Evolutionary conservation across 1,139 yeast species (phyloP).

Genomic region (Kodamaea plutei): DNA sequence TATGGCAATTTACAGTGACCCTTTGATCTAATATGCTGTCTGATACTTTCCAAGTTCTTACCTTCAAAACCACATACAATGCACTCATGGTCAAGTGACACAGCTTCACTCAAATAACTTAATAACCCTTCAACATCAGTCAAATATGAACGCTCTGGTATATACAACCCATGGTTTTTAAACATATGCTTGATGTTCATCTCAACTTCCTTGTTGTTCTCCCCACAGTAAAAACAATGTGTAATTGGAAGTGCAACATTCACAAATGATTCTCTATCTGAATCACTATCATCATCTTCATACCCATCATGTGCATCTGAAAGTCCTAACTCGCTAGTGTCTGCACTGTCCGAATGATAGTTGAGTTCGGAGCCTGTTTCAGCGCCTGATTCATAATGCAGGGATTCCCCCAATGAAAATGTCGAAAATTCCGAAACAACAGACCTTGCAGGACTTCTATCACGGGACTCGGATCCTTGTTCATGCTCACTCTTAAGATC

Average conservation of each 20-base stretch:
- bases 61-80: conserved; percentile 53
- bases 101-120: conserved; percentile 38
- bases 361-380: conserved; percentile 52
- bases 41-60: conserved; percentile 42
- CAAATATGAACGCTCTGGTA: conserved; percentile 45
- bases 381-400: conserved; percentile 34
- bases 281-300: conserved; percentile 18
- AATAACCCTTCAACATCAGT: conserved; percentile 43
- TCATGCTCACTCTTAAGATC: conserved; percentile 8
- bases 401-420: conserved; percentile 62
- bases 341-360: conserved; percentile 40
- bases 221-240: conserved; percentile 41
- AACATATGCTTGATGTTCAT: conserved; percentile 47
- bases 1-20: conserved; percentile 56
- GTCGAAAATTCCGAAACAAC: conserved; percentile 57
- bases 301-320: conserved; percentile 17
- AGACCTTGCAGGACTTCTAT: conserved; percentile 51
- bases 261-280: conserved; percentile 19
- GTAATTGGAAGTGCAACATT: conserved; percentile 28
- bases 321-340: conserved; percentile 12
- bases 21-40: conserved; percentile 49
- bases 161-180: conserved; percentile 44
- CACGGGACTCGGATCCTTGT: conserved; percentile 20
- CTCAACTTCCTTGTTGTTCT: conserved; percentile 36
- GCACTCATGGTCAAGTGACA: conserved; percentile 46